Evolutionary conservation across 495 filamentous ascomycete genomes (phyloP), one percentile per base, ranked within the genome.

Genomic region (Penicillium pulvis): DNA sequence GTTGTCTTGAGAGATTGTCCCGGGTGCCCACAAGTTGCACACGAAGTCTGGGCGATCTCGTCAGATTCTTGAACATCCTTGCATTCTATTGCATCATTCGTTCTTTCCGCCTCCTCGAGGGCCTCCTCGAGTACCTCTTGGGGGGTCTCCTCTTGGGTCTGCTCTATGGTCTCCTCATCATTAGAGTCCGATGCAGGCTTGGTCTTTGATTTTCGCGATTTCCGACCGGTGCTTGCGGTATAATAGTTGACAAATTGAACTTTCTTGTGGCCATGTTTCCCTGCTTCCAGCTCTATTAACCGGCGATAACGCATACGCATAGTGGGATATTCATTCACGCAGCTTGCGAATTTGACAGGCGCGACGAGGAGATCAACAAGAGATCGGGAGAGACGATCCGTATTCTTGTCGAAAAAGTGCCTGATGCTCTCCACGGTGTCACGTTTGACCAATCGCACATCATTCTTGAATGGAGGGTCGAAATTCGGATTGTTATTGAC

Each of bases 191-290:
- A n/a, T n/a, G 36, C 47, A 17, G 20, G 47, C 26, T 50, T 50
- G 1, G 24, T 17, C 16, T 50, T 31, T 49, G 14, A n/a, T n/a
- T 26, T 44, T 17, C 23, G 33, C 17, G 23, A 9, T 26, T 51
- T 59, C 17, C 33, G 50, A 35, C 50, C 93, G 5, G 88, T 89
- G 53, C 90, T 92, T 26, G 88, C 81, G 12, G 93, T 96, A 66
- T 94, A 97, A 69, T 96, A 97, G 64, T 97, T 96, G 43, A 91
- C 78, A 65, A 97, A 96, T 5, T 91, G 80, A 9, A 93, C 81
- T 51, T 83, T 75, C 56, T 62, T 28, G 12, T 60, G 28, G 53
- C 83, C 78, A 6, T 50, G 58, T 17, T 68, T 63, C 3, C 63
- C 64, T 59, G 88, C 84, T 62, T 95, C 92, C 12, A 96, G 68